phyloP scores from a whole-genome alignment of 2,329 filamentous ascomycete species.

The Furcasterigmium sp. region DNA sequence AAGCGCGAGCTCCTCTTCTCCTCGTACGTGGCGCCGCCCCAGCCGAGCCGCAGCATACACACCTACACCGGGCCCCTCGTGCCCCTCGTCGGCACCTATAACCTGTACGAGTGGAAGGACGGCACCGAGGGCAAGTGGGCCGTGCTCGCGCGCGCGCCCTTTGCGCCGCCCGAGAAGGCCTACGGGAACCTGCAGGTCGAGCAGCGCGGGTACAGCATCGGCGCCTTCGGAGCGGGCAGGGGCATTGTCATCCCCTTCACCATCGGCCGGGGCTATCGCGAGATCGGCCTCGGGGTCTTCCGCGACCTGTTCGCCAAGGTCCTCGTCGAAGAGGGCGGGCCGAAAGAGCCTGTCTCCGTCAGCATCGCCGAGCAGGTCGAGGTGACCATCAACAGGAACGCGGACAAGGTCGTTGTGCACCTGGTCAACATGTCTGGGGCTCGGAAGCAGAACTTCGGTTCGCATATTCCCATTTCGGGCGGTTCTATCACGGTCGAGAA shows the following conservation, averaged over 20 bases:
- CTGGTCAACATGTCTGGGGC: conserved; percentile 10
- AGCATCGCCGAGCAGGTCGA: conserved; percentile 8
- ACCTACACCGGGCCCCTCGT: neutral
- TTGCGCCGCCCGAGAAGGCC: conserved; percentile 10
- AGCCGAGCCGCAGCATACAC: neutral
- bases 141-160: conserved; percentile 6
- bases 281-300: conserved; percentile 7
- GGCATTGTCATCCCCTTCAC: conserved; percentile 7
- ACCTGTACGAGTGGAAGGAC: neutral
- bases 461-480: conserved; percentile 5
- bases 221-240: conserved; percentile 1
- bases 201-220: conserved; percentile 7
- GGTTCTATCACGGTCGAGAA: neutral
- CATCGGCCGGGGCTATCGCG: conserved; percentile 8
- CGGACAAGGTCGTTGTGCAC: conserved; percentile 5
- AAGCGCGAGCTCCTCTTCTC: too few relatives aligned
- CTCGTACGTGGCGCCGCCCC: neutral
- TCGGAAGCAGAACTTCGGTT: conserved; percentile 8
- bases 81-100: neutral
- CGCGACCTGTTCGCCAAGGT: conserved; percentile 5
- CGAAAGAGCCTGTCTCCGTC: conserved; percentile 2
- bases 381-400: conserved; percentile 6
- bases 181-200: conserved; percentile 9
- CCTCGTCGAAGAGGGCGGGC: neutral
- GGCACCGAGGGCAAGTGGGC: neutral